Percentiles rank a stretch among this genome's conserved stretches.
Conservation (phyloP, 345 rosid species). For the Xanthoceras sorbifolium region DNA sequence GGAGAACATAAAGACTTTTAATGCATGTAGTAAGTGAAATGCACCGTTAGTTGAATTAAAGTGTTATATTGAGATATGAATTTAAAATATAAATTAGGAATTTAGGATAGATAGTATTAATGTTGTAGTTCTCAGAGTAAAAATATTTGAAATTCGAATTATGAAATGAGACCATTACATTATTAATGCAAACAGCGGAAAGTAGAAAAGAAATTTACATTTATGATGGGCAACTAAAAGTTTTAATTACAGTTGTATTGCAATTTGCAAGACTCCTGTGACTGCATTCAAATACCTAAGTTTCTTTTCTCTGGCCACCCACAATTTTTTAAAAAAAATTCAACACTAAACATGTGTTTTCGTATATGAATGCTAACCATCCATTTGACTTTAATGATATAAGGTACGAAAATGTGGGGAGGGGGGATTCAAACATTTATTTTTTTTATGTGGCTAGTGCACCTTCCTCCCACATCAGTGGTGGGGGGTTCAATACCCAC, state of each 20-base stretch:
- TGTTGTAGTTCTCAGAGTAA: neutral
- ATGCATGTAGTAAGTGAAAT: too few species aligned
- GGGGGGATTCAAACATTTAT: too few species aligned
- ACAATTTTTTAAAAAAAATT: neutral
- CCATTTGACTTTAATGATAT: neutral
- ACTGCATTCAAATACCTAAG: conserved; percentile 31
- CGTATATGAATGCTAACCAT: neutral
- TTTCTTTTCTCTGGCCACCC: neutral
- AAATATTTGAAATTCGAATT: conserved; percentile 17
- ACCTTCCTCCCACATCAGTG: too few species aligned
- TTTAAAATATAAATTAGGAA: too few species aligned
- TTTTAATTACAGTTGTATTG: neutral
- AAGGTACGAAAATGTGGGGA: too few species aligned
- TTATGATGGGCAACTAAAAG: conserved; percentile 37
- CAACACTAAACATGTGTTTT: neutral
- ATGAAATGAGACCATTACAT: neutral
- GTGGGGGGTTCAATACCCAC: too few species aligned
- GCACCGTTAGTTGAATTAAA: too few species aligned
- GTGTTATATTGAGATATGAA: too few species aligned
- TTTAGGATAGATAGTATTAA: too few species aligned
- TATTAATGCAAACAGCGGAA: neutral
- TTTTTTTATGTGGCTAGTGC: too few species aligned
- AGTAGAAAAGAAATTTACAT: conserved; percentile 16
- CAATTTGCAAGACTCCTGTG: conserved; percentile 43
- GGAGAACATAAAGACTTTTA: too few species aligned